A percentile compares a stretch with the other conserved stretches of the same genome.
Evolutionary conservation across 352 stramenopile genomes (phyloP).

Genomic region (Globisporangium spiculum): DNA sequence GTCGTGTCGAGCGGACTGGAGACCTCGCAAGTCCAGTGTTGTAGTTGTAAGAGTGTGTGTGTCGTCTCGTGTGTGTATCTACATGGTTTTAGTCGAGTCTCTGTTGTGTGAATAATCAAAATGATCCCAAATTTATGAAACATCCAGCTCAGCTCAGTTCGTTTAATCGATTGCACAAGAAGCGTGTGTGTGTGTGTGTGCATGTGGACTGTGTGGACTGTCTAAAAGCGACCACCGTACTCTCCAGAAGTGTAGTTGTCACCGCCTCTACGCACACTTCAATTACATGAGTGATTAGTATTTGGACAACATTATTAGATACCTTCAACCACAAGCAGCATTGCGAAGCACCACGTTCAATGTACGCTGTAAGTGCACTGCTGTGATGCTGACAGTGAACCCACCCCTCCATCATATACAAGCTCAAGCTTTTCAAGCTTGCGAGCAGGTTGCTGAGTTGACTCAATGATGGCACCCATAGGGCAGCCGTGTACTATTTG

Average conservation of each 20-base stretch:
- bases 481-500: background rate
- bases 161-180: background rate
- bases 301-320: background rate
- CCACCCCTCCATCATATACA: background rate
- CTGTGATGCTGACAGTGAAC: background rate
- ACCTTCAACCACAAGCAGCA: background rate
- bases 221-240: too few relatives aligned
- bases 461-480: background rate
- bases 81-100: background rate
- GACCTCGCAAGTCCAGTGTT: background rate
- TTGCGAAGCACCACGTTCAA: background rate
- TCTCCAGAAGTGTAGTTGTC: too few relatives aligned
- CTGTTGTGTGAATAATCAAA: background rate
- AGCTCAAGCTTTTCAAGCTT: background rate
- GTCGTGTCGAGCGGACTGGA: background rate
- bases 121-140: background rate
- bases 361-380: background rate
- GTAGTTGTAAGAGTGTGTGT: background rate
- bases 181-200: background rate
- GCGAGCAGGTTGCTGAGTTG: background rate
- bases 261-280: background rate
- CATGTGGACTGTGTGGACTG: too few relatives aligned
- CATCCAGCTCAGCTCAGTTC: background rate
- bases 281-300: background rate
- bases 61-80: background rate